Evolutionary conservation across 2,329 filamentous ascomycete genomes (phyloP).

Genomic region (Verticillium zaregamsianum): DNA sequence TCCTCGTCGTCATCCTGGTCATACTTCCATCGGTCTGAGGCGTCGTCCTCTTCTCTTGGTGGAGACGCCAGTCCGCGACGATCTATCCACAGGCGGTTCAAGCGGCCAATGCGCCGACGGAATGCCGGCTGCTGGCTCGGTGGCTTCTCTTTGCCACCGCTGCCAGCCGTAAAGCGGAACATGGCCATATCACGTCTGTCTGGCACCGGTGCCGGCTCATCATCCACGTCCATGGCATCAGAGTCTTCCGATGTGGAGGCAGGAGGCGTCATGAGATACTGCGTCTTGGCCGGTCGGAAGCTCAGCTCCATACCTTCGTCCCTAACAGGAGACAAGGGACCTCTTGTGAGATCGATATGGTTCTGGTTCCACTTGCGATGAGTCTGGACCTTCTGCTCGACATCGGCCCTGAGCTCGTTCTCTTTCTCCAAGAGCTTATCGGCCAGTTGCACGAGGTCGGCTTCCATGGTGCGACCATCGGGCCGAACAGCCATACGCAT

Average conservation of each 20-base stretch:
- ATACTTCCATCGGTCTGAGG: slow-evolving; percentile 76
- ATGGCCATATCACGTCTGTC: slow-evolving; percentile 20
- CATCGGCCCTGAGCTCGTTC: slow-evolving; percentile 73
- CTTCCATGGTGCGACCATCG: slow-evolving; percentile 68
- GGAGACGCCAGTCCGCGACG: slow-evolving; percentile 63
- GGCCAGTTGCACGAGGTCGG: slow-evolving; percentile 72
- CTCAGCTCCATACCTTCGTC: slow-evolving; percentile 57
- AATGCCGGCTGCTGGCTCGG: slow-evolving; percentile 57
- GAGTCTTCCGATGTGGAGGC: slow-evolving; percentile 51
- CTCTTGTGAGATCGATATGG: slow-evolving; percentile 82
- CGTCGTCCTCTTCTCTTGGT: slow-evolving; percentile 38
- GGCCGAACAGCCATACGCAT: slow-evolving; percentile 66
- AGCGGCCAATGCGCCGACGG: slow-evolving; percentile 77
- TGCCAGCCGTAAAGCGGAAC: slow-evolving; percentile 42
- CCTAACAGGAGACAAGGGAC: slow-evolving; percentile 74
- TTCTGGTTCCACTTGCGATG: slow-evolving; percentile 90
- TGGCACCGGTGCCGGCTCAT: slow-evolving; percentile 24
- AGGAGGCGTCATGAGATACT: slow-evolving; percentile 65
- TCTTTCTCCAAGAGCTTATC: slow-evolving; percentile 79
- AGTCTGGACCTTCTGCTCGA: slow-evolving; percentile 82
- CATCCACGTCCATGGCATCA: slow-evolving; percentile 48
- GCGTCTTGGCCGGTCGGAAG: slow-evolving; percentile 69
- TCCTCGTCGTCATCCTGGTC: slow-evolving; percentile 84
- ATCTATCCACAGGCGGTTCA: slow-evolving; percentile 85
- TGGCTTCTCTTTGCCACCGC: slow-evolving; percentile 33